These are phyloP conservation scores for Tulasnella sp. DNA, from an alignment of 768 basidiomycete genomes.

Conservation along the genomic window DNA sequence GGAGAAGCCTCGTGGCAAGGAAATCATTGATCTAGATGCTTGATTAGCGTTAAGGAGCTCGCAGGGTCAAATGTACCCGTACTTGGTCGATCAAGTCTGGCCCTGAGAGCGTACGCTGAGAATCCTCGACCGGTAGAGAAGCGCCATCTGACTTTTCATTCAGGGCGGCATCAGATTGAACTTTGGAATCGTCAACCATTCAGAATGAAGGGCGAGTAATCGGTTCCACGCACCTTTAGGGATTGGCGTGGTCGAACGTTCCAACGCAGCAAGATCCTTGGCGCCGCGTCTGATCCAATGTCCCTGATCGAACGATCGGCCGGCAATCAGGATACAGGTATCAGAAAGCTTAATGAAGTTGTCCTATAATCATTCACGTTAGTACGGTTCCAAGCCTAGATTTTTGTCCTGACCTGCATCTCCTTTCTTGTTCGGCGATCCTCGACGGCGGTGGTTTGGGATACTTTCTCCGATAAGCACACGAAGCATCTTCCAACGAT, in stretches of 20 bases:
- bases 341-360: conserved; percentile 79
- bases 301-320: conserved; percentile 59
- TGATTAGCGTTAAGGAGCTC: background rate
- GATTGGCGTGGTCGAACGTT: conserved; percentile 28
- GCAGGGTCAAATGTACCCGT: background rate
- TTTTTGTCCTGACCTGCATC: conserved; percentile 45
- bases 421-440: conserved; percentile 83
- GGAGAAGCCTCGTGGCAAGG: conserved; percentile 55
- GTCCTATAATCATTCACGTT: conserved; percentile 37
- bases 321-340: conserved; percentile 58
- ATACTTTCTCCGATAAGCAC: conserved; percentile 73
- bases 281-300: conserved; percentile 67
- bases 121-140: background rate
- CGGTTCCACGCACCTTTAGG: background rate
- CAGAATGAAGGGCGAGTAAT: too few species aligned
- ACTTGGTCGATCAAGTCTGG: conserved; percentile 11
- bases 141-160: conserved; percentile 13
- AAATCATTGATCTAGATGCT: conserved; percentile 52
- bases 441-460: conserved; percentile 83
- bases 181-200: background rate
- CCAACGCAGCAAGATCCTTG: conserved; percentile 54
- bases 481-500: conserved; percentile 48
- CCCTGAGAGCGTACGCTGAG: background rate
- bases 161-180: conserved; percentile 7
- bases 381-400: background rate